These are phyloP conservation scores for Colletotrichum camelliae DNA, from an alignment of 2,329 filamentous ascomycete species.

Conservation along the genomic window DNA sequence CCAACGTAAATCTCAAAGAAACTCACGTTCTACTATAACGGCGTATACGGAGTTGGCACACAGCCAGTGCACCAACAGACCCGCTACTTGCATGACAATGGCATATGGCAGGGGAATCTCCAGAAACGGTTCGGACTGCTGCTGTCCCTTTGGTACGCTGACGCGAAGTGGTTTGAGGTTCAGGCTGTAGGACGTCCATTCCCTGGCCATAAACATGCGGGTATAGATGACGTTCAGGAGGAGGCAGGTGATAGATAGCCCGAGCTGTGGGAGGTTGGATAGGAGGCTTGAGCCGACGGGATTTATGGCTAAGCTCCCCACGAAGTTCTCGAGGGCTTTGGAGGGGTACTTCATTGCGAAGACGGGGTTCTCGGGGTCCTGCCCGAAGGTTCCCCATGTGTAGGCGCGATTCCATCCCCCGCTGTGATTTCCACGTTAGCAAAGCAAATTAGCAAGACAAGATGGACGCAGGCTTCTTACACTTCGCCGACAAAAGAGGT, in stretches of 20 bases:
- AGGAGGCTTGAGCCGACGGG: background rate
- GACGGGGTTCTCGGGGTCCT: background rate
- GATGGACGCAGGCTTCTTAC: background rate
- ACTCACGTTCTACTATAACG: background rate
- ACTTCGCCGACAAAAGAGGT: background rate
- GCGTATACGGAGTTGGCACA: background rate
- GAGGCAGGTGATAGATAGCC: background rate
- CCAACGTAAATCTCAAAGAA: fast-evolving
- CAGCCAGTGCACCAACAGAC: background rate
- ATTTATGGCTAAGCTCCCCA: background rate
- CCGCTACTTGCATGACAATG: background rate
- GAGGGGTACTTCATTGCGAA: background rate
- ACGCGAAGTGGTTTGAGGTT: background rate
- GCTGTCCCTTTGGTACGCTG: background rate
- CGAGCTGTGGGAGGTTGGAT: background rate
- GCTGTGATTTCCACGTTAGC: background rate
- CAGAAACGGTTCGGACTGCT: background rate
- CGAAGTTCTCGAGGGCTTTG: background rate
- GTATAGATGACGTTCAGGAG: background rate
- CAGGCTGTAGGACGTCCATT: background rate
- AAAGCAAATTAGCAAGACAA: background rate
- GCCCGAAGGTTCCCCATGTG: background rate
- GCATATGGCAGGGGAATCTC: background rate
- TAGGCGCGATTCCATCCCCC: background rate
- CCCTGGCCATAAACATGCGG: background rate